These are phyloP conservation scores for Agrocybe praecox DNA, from an alignment of 768 basidiomycete species.

Conservation along the genomic window DNA sequence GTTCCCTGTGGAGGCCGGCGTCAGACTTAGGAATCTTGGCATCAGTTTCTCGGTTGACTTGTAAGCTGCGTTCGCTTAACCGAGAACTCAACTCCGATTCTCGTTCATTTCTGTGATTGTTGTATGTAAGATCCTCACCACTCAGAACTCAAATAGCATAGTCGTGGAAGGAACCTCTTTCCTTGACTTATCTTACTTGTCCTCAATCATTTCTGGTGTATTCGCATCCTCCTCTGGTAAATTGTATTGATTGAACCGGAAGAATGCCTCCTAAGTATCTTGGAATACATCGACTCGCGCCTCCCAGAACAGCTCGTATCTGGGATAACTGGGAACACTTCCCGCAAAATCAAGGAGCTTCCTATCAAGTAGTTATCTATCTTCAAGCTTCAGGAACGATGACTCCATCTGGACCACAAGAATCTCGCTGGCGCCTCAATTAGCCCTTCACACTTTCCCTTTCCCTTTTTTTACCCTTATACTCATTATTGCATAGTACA, in stretches of 20 bases:
- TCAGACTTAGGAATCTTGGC: background rate
- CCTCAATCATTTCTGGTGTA: background rate
- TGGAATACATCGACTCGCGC: constrained; percentile 18
- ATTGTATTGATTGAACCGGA: background rate
- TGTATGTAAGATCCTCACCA: background rate
- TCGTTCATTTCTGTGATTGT: background rate
- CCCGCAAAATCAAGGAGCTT: constrained; percentile 35
- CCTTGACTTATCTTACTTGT: background rate
- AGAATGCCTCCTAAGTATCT: background rate
- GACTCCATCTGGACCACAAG: constrained; percentile 26
- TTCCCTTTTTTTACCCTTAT: too few relatives aligned
- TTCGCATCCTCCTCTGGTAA: too few relatives aligned
- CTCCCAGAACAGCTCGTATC: constrained; percentile 23
- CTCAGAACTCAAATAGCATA: background rate
- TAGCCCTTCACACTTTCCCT: background rate
- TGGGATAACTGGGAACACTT: constrained; percentile 37
- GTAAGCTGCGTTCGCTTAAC: background rate
- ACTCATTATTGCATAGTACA: too few relatives aligned
- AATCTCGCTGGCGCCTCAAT: too few relatives aligned
- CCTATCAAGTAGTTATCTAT: constrained; percentile 39
- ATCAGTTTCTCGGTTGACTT: background rate
- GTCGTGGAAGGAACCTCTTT: background rate
- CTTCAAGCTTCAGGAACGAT: constrained; percentile 33
- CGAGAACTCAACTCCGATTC: background rate
- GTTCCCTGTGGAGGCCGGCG: too few relatives aligned